Conservation (phyloP, 2,329 filamentous ascomycete species). For the Intubia oerlemansii region DNA sequence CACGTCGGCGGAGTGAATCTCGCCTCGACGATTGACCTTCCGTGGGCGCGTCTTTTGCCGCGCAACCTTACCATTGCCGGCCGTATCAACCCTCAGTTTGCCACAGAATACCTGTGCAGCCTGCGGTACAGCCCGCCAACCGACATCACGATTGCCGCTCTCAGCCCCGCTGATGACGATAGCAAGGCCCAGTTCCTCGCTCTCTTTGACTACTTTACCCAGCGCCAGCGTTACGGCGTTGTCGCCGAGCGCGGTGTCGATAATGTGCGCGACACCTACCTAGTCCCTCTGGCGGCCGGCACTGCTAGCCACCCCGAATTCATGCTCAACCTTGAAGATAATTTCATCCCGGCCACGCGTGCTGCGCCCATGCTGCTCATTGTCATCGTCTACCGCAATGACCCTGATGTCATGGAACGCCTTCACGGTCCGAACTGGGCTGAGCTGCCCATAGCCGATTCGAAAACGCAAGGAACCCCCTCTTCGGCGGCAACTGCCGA, state of each 20-base stretch:
- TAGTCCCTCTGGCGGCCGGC: conserved; percentile 65
- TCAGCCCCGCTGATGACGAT: conserved; percentile 41
- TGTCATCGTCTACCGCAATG: conserved; percentile 63
- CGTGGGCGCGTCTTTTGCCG: conserved; percentile 59
- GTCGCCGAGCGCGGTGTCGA: conserved; percentile 53
- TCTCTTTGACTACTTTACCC: conserved; percentile 73
- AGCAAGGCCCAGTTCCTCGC: conserved; percentile 44
- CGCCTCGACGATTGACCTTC: conserved; percentile 25
- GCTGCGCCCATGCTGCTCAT: conserved; percentile 61
- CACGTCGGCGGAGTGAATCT: conserved; percentile 74
- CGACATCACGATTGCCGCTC: conserved; percentile 62
- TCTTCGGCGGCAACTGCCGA: no score
- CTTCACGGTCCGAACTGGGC: conserved; percentile 13
- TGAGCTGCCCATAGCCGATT: conserved; percentile 11
- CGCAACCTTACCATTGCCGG: conserved; percentile 49
- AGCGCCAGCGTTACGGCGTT: conserved; percentile 70
- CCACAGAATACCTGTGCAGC: conserved; percentile 78
- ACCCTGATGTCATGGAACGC: conserved; percentile 18
- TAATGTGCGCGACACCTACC: conserved; percentile 74
- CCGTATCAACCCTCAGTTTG: conserved; percentile 61
- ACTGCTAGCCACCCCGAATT: conserved; percentile 58
- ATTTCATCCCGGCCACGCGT: conserved; percentile 50
- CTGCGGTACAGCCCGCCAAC: conserved; percentile 63
- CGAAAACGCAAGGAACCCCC: no score
- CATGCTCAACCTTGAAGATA: conserved; percentile 70